A percentile compares a stretch with the other conserved stretches of the same genome.
Evolutionary conservation across 1,139 yeast species (phyloP).

Genomic region (Zygosaccharomyces pseudobailii): DNA sequence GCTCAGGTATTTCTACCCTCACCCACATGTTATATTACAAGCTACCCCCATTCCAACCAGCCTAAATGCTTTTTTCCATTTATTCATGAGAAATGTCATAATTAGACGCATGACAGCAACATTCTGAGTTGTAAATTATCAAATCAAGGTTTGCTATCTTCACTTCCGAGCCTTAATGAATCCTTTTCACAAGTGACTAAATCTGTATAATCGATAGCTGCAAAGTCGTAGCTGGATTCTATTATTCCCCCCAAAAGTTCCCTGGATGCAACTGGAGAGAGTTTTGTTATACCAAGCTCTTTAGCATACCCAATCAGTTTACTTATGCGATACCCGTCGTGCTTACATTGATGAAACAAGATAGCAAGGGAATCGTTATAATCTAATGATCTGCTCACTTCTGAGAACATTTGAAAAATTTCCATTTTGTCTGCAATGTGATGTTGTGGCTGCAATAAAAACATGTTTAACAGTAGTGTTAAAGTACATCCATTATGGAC

Average conservation of each 20-base stretch:
- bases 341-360: slow-evolving; percentile 9
- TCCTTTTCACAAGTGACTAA: background rate
- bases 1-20: too few species aligned
- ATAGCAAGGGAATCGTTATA: slow-evolving; percentile 18
- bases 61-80: too few species aligned
- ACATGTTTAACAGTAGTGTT: slow-evolving; percentile 25
- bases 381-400: slow-evolving; percentile 9
- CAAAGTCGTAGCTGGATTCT: slow-evolving; percentile 6
- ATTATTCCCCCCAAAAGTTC: slow-evolving; percentile 6
- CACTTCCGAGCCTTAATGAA: background rate
- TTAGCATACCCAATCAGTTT: slow-evolving; percentile 11
- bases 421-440: slow-evolving; percentile 9
- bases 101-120: too few species aligned
- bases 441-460: slow-evolving; percentile 18
- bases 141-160: too few species aligned
- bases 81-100: too few species aligned
- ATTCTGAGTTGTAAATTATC: too few species aligned
- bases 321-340: slow-evolving; percentile 11
- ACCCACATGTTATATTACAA: too few species aligned
- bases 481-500: slow-evolving; percentile 21
- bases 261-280: slow-evolving; percentile 11
- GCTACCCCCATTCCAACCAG: too few species aligned
- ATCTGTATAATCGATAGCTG: slow-evolving; percentile 1
- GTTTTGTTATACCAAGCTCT: slow-evolving; percentile 4
- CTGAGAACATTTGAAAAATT: slow-evolving; percentile 13